Conservation (phyloP, 352 stramenopile genomes). For the Phytophthora niederhauseri region DNA sequence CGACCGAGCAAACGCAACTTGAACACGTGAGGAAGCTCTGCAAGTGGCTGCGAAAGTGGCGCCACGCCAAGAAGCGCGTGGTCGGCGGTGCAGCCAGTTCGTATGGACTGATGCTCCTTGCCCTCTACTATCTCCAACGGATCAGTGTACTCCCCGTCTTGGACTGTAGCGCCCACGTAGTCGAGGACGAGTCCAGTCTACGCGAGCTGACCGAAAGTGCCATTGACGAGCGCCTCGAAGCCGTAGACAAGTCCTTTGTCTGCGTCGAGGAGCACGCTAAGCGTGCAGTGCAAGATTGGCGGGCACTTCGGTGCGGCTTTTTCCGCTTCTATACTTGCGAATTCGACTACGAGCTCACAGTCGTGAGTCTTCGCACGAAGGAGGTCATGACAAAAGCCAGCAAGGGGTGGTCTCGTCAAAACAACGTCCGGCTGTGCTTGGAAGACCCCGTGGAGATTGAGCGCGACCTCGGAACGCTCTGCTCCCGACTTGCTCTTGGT, state of each 20-base stretch:
- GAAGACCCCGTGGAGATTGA: constrained; percentile 80
- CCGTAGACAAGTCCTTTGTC: constrained; percentile 27
- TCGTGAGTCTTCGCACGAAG: constrained; percentile 61
- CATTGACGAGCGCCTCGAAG: constrained; percentile 31
- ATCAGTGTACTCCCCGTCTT: constrained; percentile 49
- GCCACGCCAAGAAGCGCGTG: constrained; percentile 34
- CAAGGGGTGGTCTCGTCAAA: constrained; percentile 55
- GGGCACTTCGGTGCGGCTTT: constrained; percentile 59
- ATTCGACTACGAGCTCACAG: constrained; percentile 69
- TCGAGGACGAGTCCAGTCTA: constrained; percentile 32
- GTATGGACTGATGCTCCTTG: constrained; percentile 73
- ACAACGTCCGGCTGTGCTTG: constrained; percentile 53
- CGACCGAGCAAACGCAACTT: constrained; percentile 13
- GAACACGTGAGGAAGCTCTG: constrained; percentile 37
- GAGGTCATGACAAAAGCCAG: constrained; percentile 41
- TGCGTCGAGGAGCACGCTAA: background rate
- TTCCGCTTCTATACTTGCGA: constrained; percentile 77
- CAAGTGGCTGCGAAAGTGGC: constrained; percentile 69
- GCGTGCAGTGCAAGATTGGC: constrained; percentile 25
- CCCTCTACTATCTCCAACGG: constrained; percentile 73
- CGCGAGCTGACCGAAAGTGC: constrained; percentile 22
- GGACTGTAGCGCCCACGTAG: constrained; percentile 37
- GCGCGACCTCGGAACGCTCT: constrained; percentile 72
- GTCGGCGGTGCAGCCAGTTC: constrained; percentile 57
- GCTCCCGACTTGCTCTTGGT: constrained; percentile 58